Evolutionary conservation across 139 green algal species (phyloP), one percentile per base, ranked within the genome.

Genomic region (Chlamydomonas sp.): DNA sequence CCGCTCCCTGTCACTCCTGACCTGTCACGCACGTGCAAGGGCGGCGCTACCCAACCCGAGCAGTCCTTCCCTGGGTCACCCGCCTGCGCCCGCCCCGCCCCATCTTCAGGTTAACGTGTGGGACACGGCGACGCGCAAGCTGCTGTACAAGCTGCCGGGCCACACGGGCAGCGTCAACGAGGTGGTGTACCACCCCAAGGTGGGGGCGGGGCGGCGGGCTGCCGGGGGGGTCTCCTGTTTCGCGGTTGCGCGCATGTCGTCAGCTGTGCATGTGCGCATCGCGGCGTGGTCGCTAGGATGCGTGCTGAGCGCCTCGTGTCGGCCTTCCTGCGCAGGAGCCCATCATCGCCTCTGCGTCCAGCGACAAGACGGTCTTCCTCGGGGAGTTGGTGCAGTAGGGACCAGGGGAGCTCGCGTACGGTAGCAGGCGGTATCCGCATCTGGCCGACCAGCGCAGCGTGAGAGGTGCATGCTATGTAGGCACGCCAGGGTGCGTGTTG

Each of bases 161-260:
- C 98, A 99, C 94, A 93, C 88, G 5, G 98, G 98, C 68, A 95
- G 89, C 57, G 97, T 99, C 9, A 99, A 99, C 91, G 97, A 98
- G 89, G 94, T 94, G 15, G 95, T 93, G 16, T 99, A 99, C 90
- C 98, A 99, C 91, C 97, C 98, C n/a, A 96, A 94, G 83, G 83
- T 87, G 61, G 1, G 72, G 6, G 4, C 2, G 18, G 61, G 20
- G 5, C 10, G 68, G 96, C 96, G 85, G 78, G 66, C n/a, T 60
- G 73, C n/a, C 63, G 72, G 7, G 71, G 71, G 69, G 71, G 15
- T 20, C 49, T 49, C 31, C 31, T 49, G 31, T 49, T 49, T 49
- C 31, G 31, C 31, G 31, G 31, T 49, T 49, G 31, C 31, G 31
- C 31, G 31, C 31, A 49, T 49, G 31, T 49, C 31, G 31, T 0